phyloP scores from a whole-genome alignment of 148 eudicot species.

The Rhododendron griersonianum region DNA sequence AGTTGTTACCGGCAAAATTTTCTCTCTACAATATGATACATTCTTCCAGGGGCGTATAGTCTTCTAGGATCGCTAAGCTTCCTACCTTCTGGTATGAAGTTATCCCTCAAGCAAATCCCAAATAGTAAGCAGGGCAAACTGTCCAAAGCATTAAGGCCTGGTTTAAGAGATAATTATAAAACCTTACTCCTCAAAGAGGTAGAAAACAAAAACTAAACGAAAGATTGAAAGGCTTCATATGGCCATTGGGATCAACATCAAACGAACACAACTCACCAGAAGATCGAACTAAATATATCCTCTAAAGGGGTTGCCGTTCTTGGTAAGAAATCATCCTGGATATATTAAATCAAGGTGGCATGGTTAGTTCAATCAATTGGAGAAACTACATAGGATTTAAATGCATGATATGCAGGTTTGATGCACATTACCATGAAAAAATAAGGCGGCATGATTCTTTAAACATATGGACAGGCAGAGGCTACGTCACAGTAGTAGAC shows the following conservation, averaged over 20 bases:
- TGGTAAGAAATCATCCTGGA: constrained; percentile 28
- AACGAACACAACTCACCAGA: constrained; percentile 13
- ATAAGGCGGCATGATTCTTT: background rate
- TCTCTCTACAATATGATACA: constrained; percentile 94
- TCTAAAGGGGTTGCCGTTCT: constrained; percentile 26
- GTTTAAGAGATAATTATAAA: constrained; percentile 36
- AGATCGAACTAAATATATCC: constrained; percentile 23
- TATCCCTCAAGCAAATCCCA: constrained; percentile 81
- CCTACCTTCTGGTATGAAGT: constrained; percentile 71
- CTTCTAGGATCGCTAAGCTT: constrained; percentile 85
- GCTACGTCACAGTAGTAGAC: background rate
- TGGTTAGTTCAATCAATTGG: constrained; percentile 8
- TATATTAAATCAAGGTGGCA: background rate
- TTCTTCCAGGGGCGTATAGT: constrained; percentile 88
- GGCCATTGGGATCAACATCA: background rate
- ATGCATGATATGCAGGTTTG: background rate
- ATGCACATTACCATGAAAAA: background rate
- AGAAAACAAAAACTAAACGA: background rate
- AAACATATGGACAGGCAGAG: background rate
- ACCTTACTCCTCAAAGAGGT: constrained; percentile 25
- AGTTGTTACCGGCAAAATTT: constrained; percentile 74
- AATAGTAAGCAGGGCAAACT: constrained; percentile 93
- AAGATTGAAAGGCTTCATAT: constrained; percentile 4
- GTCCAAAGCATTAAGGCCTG: constrained; percentile 61
- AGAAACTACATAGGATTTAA: background rate